Base-by-base conservation (phyloP, 768 basidiomycete species). In the Cytidiella melzeri region DNA sequence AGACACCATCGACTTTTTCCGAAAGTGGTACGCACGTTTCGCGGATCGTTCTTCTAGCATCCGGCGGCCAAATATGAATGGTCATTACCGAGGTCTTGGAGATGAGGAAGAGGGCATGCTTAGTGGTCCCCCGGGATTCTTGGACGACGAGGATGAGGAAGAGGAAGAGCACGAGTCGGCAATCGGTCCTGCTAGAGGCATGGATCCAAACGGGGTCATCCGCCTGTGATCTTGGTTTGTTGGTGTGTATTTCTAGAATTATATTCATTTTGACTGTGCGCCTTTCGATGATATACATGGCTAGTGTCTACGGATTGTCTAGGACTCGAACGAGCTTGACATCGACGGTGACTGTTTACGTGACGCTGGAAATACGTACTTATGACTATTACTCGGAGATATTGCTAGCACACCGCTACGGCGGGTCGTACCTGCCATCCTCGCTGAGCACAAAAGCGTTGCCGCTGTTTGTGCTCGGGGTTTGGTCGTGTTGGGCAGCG, bases 61-160 rank as follows among this genome's bases (percentile, higher is more conserved):
- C 46, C 44, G 53, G 28, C 45, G 49, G 15, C 28, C 51, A 12
- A 25, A 41, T 40, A 20, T 10, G 4, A 52, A 46, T 44, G 52
- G 54, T 18, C 61, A 55, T 3, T 66, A 63, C 50, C 43, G 51
- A 21, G 60, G 64, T 12, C 54, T 63, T 43, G 47, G 52, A 34
- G 53, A 55, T 36, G 64, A 63, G 41, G 64, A 66, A 41, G 55
- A 58, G 28, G 54, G 53, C 13, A 62, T 66, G 57, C 51, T 66
- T 38, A 53, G 54, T 10, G 61, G 59, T 5, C 60, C 58, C 21
- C 61, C 61, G 9, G 64, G 59, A 20, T 60, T 51, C 51, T 50
- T 62, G 51, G 59, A 62, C 48, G 61, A 63, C 36, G 38, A 58
- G 25, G 62, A 65, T 39, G 61, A 63, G 39, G 62, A 62, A 11